A percentile compares a stretch with the other conserved stretches of the same genome.
phyloP scores from a whole-genome alignment of 441 rosid species.

The Arabidopsis hybrid region DNA sequence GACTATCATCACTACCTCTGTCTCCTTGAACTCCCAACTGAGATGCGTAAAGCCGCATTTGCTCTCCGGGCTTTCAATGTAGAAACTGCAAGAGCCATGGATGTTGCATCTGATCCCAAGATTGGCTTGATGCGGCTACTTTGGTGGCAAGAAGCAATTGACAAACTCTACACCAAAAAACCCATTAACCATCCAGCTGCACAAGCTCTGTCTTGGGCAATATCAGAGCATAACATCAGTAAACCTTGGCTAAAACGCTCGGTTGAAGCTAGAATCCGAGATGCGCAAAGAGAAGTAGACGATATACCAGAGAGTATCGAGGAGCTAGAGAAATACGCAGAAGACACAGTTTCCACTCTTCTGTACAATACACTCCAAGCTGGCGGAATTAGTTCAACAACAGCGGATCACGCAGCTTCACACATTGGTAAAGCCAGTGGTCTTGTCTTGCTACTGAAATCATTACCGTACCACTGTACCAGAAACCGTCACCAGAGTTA shows the following conservation, averaged over 20 bases:
- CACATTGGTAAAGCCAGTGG: constrained; percentile 94
- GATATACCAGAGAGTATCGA: constrained; percentile 70
- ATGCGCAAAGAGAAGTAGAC: constrained; percentile 61
- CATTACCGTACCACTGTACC: constrained; percentile 80
- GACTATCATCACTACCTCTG: constrained; percentile 97
- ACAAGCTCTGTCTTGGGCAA: constrained; percentile 73
- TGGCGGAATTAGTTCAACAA: constrained; percentile 71
- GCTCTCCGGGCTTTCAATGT: constrained; percentile 87
- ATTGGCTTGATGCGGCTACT: constrained; percentile 87
- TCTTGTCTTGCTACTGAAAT: constrained; percentile 73
- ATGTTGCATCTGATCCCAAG: constrained; percentile 84
- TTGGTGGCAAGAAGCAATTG: constrained; percentile 95
- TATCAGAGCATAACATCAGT: constrained; percentile 68
- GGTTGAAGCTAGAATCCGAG: constrained; percentile 83
- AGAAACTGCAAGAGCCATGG: constrained; percentile 92
- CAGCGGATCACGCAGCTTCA: constrained; percentile 84
- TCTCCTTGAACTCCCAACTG: constrained; percentile 80
- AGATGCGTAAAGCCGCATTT: constrained; percentile 81
- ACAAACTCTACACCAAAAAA: constrained; percentile 73
- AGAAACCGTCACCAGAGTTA: constrained; percentile 71
- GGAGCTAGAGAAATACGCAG: constrained; percentile 81
- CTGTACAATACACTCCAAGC: constrained; percentile 82
- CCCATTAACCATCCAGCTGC: constrained; percentile 80
- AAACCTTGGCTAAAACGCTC: constrained; percentile 85
- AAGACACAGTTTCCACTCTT: constrained; percentile 77